Percentiles rank a stretch among this genome's conserved stretches.
phyloP scores from a whole-genome alignment of 140 eudicot genomes.

The Senecio squalidus region DNA sequence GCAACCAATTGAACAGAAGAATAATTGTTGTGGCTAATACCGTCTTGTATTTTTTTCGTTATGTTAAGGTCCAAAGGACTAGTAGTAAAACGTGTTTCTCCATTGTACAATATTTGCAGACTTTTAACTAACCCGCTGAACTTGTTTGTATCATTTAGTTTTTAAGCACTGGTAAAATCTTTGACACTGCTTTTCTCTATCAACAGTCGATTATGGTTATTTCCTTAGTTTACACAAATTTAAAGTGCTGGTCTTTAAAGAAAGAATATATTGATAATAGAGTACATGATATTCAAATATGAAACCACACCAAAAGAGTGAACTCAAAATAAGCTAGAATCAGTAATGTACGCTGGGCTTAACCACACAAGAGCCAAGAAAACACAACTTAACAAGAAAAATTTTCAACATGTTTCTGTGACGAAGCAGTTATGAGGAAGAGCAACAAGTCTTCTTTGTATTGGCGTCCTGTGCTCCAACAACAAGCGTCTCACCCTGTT shows the following conservation, averaged over 20 bases:
- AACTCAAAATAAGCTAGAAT: conserved; percentile 24
- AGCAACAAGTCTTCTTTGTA: conserved; percentile 86
- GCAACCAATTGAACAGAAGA: conserved; percentile 90
- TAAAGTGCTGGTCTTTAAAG: background rate
- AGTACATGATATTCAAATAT: conserved; percentile 17
- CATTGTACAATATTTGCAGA: conserved; percentile 25
- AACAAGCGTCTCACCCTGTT: conserved; percentile 74
- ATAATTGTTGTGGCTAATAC: conserved; percentile 73
- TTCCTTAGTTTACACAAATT: background rate
- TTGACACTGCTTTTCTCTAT: background rate
- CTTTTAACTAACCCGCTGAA: conserved; percentile 7
- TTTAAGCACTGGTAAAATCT: conserved; percentile 14
- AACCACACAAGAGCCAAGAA: conserved; percentile 24
- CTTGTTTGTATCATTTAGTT: conserved; percentile 19
- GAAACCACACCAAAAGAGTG: conserved; percentile 9
- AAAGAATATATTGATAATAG: background rate
- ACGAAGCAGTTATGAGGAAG: conserved; percentile 35
- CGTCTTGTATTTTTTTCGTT: conserved; percentile 1
- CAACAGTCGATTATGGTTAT: background rate
- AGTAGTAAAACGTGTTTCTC: background rate
- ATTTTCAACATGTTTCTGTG: conserved; percentile 5
- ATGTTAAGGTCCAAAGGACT: conserved; percentile 7
- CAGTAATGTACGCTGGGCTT: conserved; percentile 8
- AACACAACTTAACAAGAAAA: conserved; percentile 15
- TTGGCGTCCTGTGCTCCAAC: conserved; percentile 67